phyloP scores from a whole-genome alignment of 1,284 basidiomycete genomes.

The Violaceomyces palustris region DNA sequence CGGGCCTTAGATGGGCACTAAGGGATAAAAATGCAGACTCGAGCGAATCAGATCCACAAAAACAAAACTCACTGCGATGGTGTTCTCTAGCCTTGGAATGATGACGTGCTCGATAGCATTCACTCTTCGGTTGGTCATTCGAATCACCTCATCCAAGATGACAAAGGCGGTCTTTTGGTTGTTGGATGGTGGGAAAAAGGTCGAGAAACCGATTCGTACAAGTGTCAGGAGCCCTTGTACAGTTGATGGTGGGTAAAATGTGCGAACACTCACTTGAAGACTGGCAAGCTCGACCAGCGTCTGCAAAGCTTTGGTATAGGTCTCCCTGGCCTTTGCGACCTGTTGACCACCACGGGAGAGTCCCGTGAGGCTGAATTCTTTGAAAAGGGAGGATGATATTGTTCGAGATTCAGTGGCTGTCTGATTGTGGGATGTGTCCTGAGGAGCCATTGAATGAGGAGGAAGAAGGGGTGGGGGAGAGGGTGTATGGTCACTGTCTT shows the following conservation, averaged over 20 bases:
- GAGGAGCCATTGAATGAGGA: neutral
- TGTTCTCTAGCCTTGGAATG: conserved; percentile 92
- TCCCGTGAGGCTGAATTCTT: conserved; percentile 94
- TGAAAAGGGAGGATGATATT: neutral
- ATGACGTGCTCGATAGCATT: conserved; percentile 98
- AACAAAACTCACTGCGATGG: conserved; percentile 66
- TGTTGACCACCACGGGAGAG: conserved; percentile 95
- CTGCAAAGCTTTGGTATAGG: conserved; percentile 93
- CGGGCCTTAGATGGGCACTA: neutral
- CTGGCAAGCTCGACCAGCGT: conserved; percentile 96
- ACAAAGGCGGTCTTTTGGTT: conserved; percentile 78
- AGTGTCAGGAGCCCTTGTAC: too few relatives aligned
- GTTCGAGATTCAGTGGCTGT: neutral
- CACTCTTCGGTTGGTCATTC: conserved; percentile 93
- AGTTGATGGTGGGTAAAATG: neutral
- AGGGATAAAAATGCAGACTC: too few relatives aligned
- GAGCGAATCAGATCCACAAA: too few relatives aligned
- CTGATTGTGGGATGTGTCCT: too few relatives aligned
- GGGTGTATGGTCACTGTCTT: neutral
- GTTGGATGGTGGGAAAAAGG: too few relatives aligned
- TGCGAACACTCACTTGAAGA: conserved; percentile 57
- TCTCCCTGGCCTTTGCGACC: conserved; percentile 85
- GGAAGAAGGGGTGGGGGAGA: neutral
- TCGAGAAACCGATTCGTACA: too few relatives aligned
- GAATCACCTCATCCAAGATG: conserved; percentile 97